Conservation (phyloP, 306 rosid species). For the Mimosa bimucronata region DNA sequence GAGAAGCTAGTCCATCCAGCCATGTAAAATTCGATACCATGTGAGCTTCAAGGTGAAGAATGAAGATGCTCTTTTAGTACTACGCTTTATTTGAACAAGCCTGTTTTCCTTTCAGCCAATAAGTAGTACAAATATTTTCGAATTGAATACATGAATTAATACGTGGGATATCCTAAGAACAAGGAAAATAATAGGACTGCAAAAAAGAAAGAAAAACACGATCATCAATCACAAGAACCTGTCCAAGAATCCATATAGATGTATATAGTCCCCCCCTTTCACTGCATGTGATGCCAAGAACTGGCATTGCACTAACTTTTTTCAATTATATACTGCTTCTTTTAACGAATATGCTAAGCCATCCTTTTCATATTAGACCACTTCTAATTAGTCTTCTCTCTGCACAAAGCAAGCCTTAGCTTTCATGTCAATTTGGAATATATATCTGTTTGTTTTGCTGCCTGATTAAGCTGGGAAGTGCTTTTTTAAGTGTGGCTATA, state of each 20-base stretch:
- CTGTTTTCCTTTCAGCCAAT: not conserved
- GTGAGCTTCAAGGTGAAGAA: not conserved
- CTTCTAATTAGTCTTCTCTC: not conserved
- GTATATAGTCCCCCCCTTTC: slow-evolving; percentile 33
- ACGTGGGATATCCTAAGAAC: slow-evolving; percentile 40
- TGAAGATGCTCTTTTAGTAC: not conserved
- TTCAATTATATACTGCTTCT: slow-evolving; percentile 25
- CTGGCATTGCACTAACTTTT: slow-evolving; percentile 44
- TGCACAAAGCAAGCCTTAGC: not conserved
- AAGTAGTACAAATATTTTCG: not conserved
- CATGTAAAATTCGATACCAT: not conserved
- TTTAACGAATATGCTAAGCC: not conserved
- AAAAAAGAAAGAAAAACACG: not conserved
- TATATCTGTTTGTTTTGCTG: not conserved
- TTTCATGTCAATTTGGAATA: not conserved
- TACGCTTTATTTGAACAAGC: not conserved
- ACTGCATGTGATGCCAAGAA: slow-evolving; percentile 51
- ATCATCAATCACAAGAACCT: not conserved
- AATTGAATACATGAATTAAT: not conserved
- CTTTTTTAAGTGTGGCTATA: not conserved
- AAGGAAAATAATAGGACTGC: not conserved
- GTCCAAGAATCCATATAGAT: slow-evolving; percentile 41
- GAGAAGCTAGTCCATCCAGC: not conserved
- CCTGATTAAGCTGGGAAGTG: not conserved
- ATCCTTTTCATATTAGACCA: not conserved